Base-by-base conservation (phyloP, 768 basidiomycete genomes). In the Podaxis carcinomalis region DNA sequence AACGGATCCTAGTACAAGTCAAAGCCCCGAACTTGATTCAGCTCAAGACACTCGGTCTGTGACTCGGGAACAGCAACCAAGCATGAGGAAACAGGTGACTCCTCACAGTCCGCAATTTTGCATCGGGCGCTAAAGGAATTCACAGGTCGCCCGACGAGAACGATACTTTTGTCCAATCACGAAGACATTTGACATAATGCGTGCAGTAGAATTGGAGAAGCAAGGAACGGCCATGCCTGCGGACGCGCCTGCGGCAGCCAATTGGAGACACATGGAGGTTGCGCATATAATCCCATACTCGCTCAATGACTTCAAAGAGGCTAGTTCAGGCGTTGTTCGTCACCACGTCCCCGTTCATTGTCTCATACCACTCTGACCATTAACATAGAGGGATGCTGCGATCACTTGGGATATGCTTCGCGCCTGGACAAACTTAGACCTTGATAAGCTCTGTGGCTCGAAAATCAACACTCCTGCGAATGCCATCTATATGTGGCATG, bases 231-330 rank as follows among this genome's bases (percentile, higher is more conserved):
- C 46, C 5, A 56, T 28, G 40, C 25, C 1, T 25, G 7, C 67
- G 13, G 35, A 25, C 1, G 23, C 23, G 2, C 2, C 2, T 23
- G 23, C 23, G 23, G 23, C 23, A 16, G 46, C 39, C 7, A 23
- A 25, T 10, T 57, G 27, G 28, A 16, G 5, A 9, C 35, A 7
- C 28, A 65, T 67, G 63, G 14, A 59, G 36, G 65, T 57, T 4
- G 61, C 62, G 16, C 66, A 63, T 25, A 66, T 69, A 36, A 63
- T 68, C 13, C 68, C 67, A 55, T 53, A 58, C 46, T 50, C 49
- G 4, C 61, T 66, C 56, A 65, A 65, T 46, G 37, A 66, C 6
- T 64, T 66, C 35, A 13, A 57, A 14, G 59, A 28, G 50, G 14
- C 55, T 21, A 44, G 23, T 21, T 16, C 42, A 4, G n/a, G 0